These are phyloP conservation scores for Sclerotinia glacialis DNA, from an alignment of 2,329 filamentous ascomycete species.

Conservation along the genomic window DNA sequence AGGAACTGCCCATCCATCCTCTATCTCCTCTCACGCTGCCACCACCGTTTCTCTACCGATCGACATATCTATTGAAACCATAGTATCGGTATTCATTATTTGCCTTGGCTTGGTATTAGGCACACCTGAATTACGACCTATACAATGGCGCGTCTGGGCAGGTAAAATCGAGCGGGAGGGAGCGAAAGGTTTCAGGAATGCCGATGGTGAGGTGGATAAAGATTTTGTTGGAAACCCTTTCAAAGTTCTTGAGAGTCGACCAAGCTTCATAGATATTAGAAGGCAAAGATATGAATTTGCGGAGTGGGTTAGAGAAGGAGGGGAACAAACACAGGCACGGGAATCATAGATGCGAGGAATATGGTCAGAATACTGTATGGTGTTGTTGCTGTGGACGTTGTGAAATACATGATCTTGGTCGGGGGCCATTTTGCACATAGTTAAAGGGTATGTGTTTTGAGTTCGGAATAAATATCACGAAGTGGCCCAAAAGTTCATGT, in stretches of 20 bases:
- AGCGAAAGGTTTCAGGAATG: conserved; percentile 54
- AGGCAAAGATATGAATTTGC: conserved; percentile 76
- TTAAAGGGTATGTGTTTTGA: neutral
- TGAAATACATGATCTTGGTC: neutral
- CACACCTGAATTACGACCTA: conserved; percentile 76
- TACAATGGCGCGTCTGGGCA: conserved; percentile 79
- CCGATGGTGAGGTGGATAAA: conserved; percentile 64
- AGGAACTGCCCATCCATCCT: conserved; percentile 48
- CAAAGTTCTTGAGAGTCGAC: conserved; percentile 70
- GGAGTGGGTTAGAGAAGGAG: conserved; percentile 60
- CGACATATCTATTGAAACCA: conserved; percentile 85
- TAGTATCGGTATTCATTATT: conserved; percentile 77
- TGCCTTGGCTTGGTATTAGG: conserved; percentile 77
- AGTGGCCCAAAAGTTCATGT: conserved; percentile 6
- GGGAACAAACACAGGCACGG: conserved; percentile 17
- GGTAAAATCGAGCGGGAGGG: conserved; percentile 80
- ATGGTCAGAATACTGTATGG: neutral
- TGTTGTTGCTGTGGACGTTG: neutral
- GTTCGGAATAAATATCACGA: neutral
- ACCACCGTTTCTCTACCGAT: conserved; percentile 60
- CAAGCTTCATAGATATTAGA: conserved; percentile 85
- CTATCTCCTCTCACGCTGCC: conserved; percentile 45
- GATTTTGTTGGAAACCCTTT: conserved; percentile 78
- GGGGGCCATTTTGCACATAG: neutral
- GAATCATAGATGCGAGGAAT: conserved; percentile 11